Conservation (phyloP, 805 yeast genomes). For the Priceomyces haplophilus region DNA sequence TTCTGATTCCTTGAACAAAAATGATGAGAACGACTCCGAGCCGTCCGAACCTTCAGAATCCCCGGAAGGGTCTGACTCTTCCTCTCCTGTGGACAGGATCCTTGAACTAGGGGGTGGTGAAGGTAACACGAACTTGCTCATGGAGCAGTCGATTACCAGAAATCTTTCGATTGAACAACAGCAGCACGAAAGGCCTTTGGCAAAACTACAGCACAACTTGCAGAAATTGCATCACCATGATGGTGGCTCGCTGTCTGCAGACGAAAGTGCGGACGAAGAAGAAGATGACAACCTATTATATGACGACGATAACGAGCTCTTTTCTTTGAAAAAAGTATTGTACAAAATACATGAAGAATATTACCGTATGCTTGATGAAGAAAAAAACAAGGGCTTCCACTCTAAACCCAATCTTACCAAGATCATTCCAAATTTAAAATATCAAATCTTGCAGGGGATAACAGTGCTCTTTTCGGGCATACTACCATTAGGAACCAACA, state of each 20-base stretch:
- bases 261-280: conserved; percentile 24
- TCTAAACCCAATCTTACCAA: conserved; percentile 58
- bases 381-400: conserved; percentile 8
- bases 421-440: conserved; percentile 76
- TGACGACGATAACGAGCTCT: conserved; percentile 81
- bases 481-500: conserved; percentile 76
- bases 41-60: background rate
- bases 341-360: conserved; percentile 63
- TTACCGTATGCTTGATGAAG: conserved; percentile 47
- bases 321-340: conserved; percentile 59
- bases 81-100: conserved; percentile 49
- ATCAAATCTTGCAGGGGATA: conserved; percentile 61
- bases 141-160: conserved; percentile 59
- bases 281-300: conserved; percentile 53
- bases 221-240: conserved; percentile 46
- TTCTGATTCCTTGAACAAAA: background rate
- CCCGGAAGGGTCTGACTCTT: background rate
- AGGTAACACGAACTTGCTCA: conserved; percentile 45
- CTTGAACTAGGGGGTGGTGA: conserved; percentile 50
- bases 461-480: conserved; percentile 82
- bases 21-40: background rate
- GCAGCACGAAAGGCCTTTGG: conserved; percentile 78
- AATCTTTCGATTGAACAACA: conserved; percentile 74
- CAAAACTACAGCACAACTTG: conserved; percentile 72
- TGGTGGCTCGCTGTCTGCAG: conserved; percentile 13